phyloP scores from a whole-genome alignment of 306 rosid species.

The Parietaria judaica region DNA sequence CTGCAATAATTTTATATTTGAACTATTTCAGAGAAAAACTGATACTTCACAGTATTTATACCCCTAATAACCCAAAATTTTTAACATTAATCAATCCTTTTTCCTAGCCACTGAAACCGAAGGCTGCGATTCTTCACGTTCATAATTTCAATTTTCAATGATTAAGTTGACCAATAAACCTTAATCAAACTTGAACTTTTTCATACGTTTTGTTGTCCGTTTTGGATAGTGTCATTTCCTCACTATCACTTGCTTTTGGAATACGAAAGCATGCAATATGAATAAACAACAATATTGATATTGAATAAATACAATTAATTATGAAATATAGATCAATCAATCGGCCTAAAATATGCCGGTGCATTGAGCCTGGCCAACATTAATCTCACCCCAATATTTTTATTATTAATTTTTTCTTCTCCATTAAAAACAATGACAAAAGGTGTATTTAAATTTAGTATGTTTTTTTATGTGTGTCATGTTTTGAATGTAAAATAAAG shows the following conservation, averaged over 20 bases:
- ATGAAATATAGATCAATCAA: background rate
- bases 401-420: background rate
- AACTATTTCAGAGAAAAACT: too few species aligned
- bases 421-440: background rate
- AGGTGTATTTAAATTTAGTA: background rate
- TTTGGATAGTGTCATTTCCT: slow-evolving; percentile 1
- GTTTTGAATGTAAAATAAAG: slow-evolving; percentile 21
- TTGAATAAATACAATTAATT: background rate
- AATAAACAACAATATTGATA: background rate
- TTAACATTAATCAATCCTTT: too few species aligned
- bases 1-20: too few species aligned
- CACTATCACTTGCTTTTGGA: slow-evolving; percentile 4
- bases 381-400: background rate
- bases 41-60: too few species aligned
- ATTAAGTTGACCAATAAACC: too few species aligned
- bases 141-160: too few species aligned
- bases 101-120: too few species aligned
- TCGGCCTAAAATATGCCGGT: slow-evolving; percentile 24
- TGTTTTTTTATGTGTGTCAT: background rate
- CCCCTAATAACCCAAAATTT: too few species aligned
- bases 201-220: background rate
- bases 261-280: background rate
- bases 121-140: too few species aligned
- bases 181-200: too few species aligned
- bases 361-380: slow-evolving; percentile 42